Conservation (phyloP, 2,329 filamentous ascomycete genomes). For the Talaromyces pinophilus region DNA sequence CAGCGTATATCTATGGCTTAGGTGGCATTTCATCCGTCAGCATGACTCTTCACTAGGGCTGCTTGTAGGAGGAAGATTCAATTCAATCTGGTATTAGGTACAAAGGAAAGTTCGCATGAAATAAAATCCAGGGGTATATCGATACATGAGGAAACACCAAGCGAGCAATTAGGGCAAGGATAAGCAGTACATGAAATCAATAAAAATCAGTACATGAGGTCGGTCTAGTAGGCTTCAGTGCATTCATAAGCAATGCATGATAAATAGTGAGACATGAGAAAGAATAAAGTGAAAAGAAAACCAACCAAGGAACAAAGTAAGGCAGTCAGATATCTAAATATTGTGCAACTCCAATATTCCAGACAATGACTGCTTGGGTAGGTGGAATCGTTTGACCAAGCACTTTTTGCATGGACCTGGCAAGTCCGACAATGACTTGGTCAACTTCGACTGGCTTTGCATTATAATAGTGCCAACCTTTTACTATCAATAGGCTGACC, state of each 20-base stretch:
- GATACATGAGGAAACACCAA: background rate
- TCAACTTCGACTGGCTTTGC: background rate
- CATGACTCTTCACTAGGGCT: background rate
- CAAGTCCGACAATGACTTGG: background rate
- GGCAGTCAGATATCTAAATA: background rate
- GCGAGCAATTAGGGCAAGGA: background rate
- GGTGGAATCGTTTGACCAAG: background rate
- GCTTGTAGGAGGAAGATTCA: background rate
- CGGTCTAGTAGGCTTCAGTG: background rate
- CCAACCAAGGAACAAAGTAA: background rate
- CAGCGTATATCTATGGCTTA: background rate
- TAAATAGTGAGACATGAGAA: background rate
- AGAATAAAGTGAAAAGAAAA: background rate
- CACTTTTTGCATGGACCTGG: background rate
- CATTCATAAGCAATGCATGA: background rate
- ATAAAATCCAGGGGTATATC: background rate
- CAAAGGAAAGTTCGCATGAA: background rate
- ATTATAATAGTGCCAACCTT: background rate
- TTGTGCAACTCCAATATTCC: background rate
- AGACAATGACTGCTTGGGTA: background rate
- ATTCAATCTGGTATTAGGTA: background rate
- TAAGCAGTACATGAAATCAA: background rate
- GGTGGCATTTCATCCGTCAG: background rate
- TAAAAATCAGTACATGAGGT: background rate
- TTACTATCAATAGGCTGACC: background rate